Base-by-base conservation (phyloP, 495 filamentous ascomycete genomes). In the Massariosphaeria phaeospora region DNA sequence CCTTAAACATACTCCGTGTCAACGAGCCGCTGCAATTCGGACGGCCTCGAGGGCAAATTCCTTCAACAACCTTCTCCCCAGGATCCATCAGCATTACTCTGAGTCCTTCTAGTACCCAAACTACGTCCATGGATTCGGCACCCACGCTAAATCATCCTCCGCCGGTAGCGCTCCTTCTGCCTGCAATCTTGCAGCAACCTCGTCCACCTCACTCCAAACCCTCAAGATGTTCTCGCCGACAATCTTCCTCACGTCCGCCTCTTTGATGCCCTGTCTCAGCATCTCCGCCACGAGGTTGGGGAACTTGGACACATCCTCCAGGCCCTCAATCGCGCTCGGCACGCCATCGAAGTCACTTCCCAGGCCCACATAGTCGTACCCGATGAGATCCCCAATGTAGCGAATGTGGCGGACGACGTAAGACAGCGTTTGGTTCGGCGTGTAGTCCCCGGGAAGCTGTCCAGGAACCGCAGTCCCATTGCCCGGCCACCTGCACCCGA, bases 221-320 rank as follows among this genome's bases (percentile, higher is more conserved):
- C 72, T 56, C 38, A 74, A 36, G 13, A 74, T 24, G 55, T 74
- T 74, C 13, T 65, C 23, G 10, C 72, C 72, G 13, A 68, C 63
- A 10, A 74, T 54, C 55, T 70, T 72, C 2, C 52, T 63, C 8
- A 57, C 67, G 58, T 74, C 67, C 29, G 58, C 42, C 21, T 73
- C 70, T 31, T 65, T 69, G 2, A 74, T 61, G 3, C 71, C 71
- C 23, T 64, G 50, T 39, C 62, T 48, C 17, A 74, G 55, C 44
- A 74, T 66, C 68, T 90, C 86, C 7, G 77, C 82, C 6, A 96
- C 79, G 48, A 98, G 68, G 39, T 82, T 80, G 1, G 93, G 91
- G 67, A 82, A 95, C 66, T 85, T 88, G 43, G 82, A 83, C 24
- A 96, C 90, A 69, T 96, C 89, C 18, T 82, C 82, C 57, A 89